A percentile compares a stretch with the other conserved stretches of the same genome.
Conservation (phyloP, 495 filamentous ascomycete genomes). For the Xylaria longipes region DNA sequence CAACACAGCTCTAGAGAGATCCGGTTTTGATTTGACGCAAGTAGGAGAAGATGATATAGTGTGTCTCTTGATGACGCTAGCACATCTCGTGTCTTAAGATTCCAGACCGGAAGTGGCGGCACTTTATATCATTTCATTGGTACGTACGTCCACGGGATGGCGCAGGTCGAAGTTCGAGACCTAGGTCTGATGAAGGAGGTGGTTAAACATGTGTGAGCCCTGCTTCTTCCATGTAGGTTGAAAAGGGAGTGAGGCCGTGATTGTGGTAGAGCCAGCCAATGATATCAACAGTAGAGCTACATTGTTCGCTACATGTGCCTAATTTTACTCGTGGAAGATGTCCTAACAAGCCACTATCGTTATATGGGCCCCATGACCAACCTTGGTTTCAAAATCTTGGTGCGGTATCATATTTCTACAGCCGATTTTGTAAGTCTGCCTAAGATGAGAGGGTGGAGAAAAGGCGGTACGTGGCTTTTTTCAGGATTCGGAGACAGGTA, state of each 20-base stretch:
- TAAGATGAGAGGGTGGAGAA: not conserved
- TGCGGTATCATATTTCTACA: not conserved
- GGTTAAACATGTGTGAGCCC: not conserved
- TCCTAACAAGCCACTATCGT: not conserved
- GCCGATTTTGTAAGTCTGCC: not conserved
- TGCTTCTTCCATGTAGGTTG: not conserved
- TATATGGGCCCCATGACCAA: slow-evolving; percentile 1
- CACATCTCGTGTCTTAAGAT: too few species aligned
- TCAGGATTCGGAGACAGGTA: not conserved
- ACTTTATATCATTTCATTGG: not conserved
- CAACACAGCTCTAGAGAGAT: not conserved
- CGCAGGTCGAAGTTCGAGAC: not conserved
- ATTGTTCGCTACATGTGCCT: not conserved
- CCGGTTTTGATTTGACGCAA: not conserved
- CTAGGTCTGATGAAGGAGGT: not conserved
- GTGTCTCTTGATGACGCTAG: not conserved
- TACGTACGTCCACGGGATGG: not conserved
- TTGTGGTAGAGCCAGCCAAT: not conserved
- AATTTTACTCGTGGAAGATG: not conserved
- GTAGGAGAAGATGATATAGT: not conserved
- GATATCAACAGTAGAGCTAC: not conserved
- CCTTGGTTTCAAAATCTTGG: not conserved
- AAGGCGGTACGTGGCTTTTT: not conserved
- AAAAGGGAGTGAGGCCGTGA: not conserved
- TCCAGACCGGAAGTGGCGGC: not conserved